A percentile compares a stretch with the other conserved stretches of the same genome.
Evolutionary conservation across 345 rosid genomes (phyloP).

Genomic region (Salix koriyanagi): DNA sequence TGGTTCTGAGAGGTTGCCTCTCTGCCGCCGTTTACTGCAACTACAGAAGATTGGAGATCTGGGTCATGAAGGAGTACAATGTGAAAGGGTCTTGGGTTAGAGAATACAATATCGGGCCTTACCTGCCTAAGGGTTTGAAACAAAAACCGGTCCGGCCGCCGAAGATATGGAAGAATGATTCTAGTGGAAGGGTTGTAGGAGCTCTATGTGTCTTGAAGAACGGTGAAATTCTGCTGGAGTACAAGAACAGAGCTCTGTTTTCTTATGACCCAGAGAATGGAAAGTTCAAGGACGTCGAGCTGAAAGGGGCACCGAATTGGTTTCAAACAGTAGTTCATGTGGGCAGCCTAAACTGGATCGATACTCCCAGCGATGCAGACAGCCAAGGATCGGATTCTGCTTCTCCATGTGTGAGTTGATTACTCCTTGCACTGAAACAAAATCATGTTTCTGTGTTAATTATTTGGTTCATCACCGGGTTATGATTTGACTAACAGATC

Average conservation of each 20-base stretch:
- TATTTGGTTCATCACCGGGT: not conserved
- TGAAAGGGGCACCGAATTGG: constrained; percentile 66
- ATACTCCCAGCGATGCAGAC: constrained; percentile 22
- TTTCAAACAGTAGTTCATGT: constrained; percentile 66
- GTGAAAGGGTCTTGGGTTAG: constrained; percentile 71
- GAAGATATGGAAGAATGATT: constrained; percentile 50
- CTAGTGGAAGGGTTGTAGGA: constrained; percentile 45
- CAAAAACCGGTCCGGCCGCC: constrained; percentile 41
- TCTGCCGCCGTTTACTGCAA: constrained; percentile 62
- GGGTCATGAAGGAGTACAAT: constrained; percentile 75
- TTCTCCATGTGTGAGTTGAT: not conserved
- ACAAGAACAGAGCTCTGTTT: constrained; percentile 62
- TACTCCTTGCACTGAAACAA: not conserved
- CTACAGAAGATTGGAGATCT: constrained; percentile 71
- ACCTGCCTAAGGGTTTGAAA: constrained; percentile 68
- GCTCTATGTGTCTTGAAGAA: constrained; percentile 54
- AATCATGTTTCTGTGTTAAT: not conserved
- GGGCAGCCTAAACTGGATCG: constrained; percentile 67
- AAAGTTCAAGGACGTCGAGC: constrained; percentile 53
- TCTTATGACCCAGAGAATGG: constrained; percentile 58
- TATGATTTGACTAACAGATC: not conserved
- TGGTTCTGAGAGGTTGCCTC: constrained; percentile 53
- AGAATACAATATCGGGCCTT: constrained; percentile 56
- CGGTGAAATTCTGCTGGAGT: constrained; percentile 80
- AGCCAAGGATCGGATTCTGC: no score